These are phyloP conservation scores for Achaetomium macrosporum DNA, from an alignment of 2,329 filamentous ascomycete genomes.

Conservation along the genomic window DNA sequence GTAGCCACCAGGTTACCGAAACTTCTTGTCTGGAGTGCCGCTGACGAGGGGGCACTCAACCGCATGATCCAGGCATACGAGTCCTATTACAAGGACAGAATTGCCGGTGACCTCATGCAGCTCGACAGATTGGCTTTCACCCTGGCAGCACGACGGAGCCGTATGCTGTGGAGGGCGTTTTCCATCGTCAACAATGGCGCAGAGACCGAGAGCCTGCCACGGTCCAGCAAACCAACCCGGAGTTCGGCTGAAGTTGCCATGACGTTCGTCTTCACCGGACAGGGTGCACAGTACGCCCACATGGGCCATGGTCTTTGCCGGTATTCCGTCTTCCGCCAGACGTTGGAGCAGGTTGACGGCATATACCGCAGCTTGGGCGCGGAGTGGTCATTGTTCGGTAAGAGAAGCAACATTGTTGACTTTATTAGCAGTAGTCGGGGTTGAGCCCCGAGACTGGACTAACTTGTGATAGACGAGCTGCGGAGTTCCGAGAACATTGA, in stretches of 20 bases:
- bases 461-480: slow-evolving; percentile 17
- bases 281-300: slow-evolving; percentile 31
- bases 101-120: neutral
- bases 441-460: neutral
- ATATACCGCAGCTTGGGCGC: neutral
- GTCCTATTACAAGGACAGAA: neutral
- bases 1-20: neutral
- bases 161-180: no score
- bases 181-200: no score
- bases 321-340: slow-evolving; percentile 20
- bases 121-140: no score
- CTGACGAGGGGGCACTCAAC: neutral
- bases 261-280: slow-evolving; percentile 35
- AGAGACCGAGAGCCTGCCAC: no score
- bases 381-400: no score
- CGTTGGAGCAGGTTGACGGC: slow-evolving; percentile 19
- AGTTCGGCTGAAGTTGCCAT: no score
- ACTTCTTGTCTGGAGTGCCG: neutral
- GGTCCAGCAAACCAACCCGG: no score
- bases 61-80: neutral
- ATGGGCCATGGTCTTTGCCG: slow-evolving; percentile 34
- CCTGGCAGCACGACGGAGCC: no score
- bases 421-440: no score
- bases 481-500: slow-evolving; percentile 17
- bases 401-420: no score